Base-by-base conservation (phyloP, 1,284 basidiomycete genomes). In the Rhizopogon parksii region DNA sequence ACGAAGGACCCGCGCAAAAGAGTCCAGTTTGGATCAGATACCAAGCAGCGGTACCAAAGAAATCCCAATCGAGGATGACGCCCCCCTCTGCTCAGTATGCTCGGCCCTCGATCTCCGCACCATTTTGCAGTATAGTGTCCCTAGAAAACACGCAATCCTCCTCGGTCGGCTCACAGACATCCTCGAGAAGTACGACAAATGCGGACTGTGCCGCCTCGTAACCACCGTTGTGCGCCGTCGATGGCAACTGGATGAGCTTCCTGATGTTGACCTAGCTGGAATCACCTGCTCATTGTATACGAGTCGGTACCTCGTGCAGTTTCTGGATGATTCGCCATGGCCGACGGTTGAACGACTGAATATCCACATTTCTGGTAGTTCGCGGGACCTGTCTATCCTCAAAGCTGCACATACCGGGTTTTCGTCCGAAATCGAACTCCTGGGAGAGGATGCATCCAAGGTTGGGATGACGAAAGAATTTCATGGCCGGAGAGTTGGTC, bases 141-240 rank as follows among this genome's bases (percentile, higher is more conserved):
- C 46, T 3, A 6, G 49, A 1, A 25, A 42, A 27, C 39, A 45
- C 5, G 46, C 6, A 47, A 6, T 51, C 4, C 15, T 38, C 5
- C 39, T 61, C 2, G 61, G 59, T 17, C 30, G 34, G 3, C 27
- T 63, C 30, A 12, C 15, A 14, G 50, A 60, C 9, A 55, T 60
- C 2, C 35, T 36, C 1, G 2, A 40, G 7, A 63, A 58, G 25
- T 32, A 30, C 0, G 47, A 46, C 24, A 24, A 12, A 3, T 60
- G 59, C 38, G 38, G 46, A 8, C 49, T 63, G 35, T 63, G 59
- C 25, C 36, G 38, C 12, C 55, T 60, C 27, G 5, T 60, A 14
- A 36, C 40, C 1, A 40, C 40, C 2, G 47, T 61, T 27, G n/a
- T 60, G 19, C 52, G 46, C 15, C 47, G 45, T 37, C 21, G 46